phyloP scores from a whole-genome alignment of 257 asterid genomes.

The Rhazya stricta region DNA sequence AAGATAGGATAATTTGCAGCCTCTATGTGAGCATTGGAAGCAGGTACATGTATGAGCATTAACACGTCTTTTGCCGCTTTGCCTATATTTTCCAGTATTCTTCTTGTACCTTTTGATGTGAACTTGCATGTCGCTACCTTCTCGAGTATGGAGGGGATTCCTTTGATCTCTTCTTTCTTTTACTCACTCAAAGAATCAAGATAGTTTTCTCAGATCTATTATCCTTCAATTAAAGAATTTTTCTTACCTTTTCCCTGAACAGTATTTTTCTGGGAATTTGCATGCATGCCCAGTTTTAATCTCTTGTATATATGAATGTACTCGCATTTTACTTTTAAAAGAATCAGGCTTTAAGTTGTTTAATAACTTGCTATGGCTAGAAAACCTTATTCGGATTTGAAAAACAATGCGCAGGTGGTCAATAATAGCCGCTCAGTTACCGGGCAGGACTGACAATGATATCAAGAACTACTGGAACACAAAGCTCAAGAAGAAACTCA shows the following conservation, averaged over 20 bases:
- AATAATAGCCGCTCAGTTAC: constrained; percentile 73
- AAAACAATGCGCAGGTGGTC: constrained; percentile 44
- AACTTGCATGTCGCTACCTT: too few species aligned
- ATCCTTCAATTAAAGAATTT: not conserved
- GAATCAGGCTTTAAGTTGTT: not conserved
- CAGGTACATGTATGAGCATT: constrained; percentile 37
- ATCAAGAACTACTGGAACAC: constrained; percentile 95
- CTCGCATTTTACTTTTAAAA: not conserved
- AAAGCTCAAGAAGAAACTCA: constrained; percentile 69
- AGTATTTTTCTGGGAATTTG: not conserved
- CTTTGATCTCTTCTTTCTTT: not conserved
- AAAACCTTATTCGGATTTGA: not conserved
- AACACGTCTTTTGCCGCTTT: not conserved
- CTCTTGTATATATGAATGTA: not conserved
- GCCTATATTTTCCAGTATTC: too few species aligned
- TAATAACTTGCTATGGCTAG: not conserved
- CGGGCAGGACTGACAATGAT: constrained; percentile 84
- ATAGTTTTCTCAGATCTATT: not conserved
- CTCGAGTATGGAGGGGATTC: not conserved
- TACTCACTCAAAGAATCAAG: not conserved
- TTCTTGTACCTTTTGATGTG: too few species aligned
- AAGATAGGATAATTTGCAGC: constrained; percentile 62
- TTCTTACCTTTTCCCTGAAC: not conserved
- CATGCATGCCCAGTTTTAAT: not conserved
- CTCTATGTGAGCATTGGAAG: constrained; percentile 75